Percentiles rank a stretch among this genome's conserved stretches.
These are phyloP conservation scores for Primulina eburnea DNA, from an alignment of 257 asterid genomes.

Conservation along the genomic window DNA sequence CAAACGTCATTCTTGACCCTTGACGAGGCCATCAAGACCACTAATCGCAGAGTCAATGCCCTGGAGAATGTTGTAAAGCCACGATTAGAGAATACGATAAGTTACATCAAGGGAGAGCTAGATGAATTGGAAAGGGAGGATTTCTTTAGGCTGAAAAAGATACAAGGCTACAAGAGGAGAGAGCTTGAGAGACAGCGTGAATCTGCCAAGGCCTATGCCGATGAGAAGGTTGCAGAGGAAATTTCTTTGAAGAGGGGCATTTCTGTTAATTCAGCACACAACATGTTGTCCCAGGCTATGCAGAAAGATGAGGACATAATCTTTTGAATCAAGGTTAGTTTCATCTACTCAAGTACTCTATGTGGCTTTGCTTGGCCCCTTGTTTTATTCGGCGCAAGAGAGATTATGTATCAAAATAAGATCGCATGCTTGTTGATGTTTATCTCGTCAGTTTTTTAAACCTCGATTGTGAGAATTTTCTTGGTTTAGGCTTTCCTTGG, in stretches of 20 bases:
- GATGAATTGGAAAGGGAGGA: slow-evolving; percentile 57
- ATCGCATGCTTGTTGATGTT: slow-evolving; percentile 29
- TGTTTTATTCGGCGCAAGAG: slow-evolving; percentile 17
- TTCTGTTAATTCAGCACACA: slow-evolving; percentile 34
- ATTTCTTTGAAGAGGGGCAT: slow-evolving; percentile 40
- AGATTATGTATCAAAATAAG: slow-evolving; percentile 25
- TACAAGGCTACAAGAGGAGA: slow-evolving; percentile 47
- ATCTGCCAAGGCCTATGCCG: slow-evolving; percentile 41
- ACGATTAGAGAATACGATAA: slow-evolving; percentile 46
- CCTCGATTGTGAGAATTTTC: slow-evolving; percentile 21
- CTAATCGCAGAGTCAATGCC: slow-evolving; percentile 59
- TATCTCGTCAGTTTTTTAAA: slow-evolving; percentile 16
- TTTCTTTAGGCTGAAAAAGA: slow-evolving; percentile 50
- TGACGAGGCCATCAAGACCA: slow-evolving; percentile 59
- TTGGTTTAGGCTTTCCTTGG: slow-evolving; percentile 13
- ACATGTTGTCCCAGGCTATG: slow-evolving; percentile 28
- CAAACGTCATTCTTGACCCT: slow-evolving; percentile 56
- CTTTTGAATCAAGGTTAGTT: slow-evolving; percentile 36
- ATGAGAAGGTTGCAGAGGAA: slow-evolving; percentile 39
- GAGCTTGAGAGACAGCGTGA: slow-evolving; percentile 46
- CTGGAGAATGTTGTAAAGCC: slow-evolving; percentile 58
- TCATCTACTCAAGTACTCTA: slow-evolving; percentile 18
- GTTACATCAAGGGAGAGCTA: slow-evolving; percentile 48
- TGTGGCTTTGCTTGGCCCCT: slow-evolving; percentile 23
- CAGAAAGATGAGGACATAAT: slow-evolving; percentile 48